phyloP scores from a whole-genome alignment of 768 basidiomycete species.

The Boletus rex-veris region DNA sequence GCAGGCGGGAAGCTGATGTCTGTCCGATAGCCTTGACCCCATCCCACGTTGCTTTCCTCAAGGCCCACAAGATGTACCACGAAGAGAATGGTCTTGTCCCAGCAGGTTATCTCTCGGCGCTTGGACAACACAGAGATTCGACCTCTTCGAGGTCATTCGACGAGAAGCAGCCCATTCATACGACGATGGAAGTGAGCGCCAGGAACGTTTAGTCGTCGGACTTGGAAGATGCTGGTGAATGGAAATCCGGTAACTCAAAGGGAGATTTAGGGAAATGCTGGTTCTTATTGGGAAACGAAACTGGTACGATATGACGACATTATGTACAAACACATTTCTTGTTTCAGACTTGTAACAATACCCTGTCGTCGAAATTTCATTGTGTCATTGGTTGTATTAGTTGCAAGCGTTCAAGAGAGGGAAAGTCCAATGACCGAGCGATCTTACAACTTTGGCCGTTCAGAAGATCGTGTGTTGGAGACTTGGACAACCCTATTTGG shows the following conservation, averaged over 20 bases:
- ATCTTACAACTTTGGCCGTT: constrained; percentile 4
- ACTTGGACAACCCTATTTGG: constrained; percentile 48
- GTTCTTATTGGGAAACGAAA: constrained; percentile 3
- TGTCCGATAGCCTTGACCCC: constrained; percentile 22
- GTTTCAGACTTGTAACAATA: background rate
- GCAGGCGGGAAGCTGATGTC: constrained; percentile 9
- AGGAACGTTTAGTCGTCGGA: constrained; percentile 13
- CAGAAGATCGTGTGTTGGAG: background rate
- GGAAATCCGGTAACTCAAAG: background rate
- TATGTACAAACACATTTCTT: constrained; percentile 6
- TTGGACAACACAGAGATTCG: constrained; percentile 5
- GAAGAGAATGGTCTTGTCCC: constrained; percentile 26
- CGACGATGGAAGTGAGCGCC: background rate
- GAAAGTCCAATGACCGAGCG: background rate
- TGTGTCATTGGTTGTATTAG: background rate
- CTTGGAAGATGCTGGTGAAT: background rate
- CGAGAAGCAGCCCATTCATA: constrained; percentile 3
- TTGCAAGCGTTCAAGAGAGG: background rate
- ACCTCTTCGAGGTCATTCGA: constrained; percentile 10
- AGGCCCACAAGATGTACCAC: constrained; percentile 20
- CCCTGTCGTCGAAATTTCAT: background rate
- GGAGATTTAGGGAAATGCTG: background rate
- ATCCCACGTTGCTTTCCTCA: constrained; percentile 19
- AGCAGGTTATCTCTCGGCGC: constrained; percentile 17
- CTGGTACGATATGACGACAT: background rate